These are phyloP conservation scores for Colletotrichum sp. DNA, from an alignment of 2,329 filamentous ascomycete species.

Conservation along the genomic window DNA sequence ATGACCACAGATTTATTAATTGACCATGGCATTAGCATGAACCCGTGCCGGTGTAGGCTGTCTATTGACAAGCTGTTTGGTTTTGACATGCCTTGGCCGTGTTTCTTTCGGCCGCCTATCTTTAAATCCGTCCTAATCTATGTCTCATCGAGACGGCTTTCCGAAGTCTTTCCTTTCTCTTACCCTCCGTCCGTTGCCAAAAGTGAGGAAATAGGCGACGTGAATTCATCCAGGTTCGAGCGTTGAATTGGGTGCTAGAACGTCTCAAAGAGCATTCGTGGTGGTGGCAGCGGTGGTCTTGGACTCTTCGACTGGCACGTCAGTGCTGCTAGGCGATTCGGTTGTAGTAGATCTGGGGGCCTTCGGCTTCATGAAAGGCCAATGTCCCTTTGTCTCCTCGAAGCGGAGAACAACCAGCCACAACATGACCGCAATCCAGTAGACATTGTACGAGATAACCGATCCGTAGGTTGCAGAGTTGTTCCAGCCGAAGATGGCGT, in stretches of 20 bases:
- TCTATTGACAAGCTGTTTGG: neutral
- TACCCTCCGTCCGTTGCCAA: neutral
- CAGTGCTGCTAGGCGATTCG: neutral
- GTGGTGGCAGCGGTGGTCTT: neutral
- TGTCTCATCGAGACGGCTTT: neutral
- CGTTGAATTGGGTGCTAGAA: neutral
- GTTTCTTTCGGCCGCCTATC: neutral
- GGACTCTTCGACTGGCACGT: neutral
- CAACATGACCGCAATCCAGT: conserved; percentile 79
- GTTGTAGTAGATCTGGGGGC: neutral
- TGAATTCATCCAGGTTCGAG: too few relatives aligned
- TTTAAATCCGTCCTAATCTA: neutral
- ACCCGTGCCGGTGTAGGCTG: rapidly evolving
- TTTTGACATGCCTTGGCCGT: rapidly evolving
- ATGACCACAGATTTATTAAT: neutral
- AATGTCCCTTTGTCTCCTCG: conserved; percentile 63
- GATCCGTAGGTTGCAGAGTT: conserved; percentile 90
- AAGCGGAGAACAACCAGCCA: conserved; percentile 70
- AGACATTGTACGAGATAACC: conserved; percentile 87
- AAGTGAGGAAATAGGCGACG: rapidly evolving
- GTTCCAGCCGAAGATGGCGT: conserved; percentile 84
- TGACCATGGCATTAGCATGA: rapidly evolving
- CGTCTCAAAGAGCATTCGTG: neutral
- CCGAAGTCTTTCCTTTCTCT: rapidly evolving
- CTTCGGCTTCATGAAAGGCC: conserved; percentile 48